Conservation (phyloP, 345 rosid species). For the Eucalyptus caleyi region DNA sequence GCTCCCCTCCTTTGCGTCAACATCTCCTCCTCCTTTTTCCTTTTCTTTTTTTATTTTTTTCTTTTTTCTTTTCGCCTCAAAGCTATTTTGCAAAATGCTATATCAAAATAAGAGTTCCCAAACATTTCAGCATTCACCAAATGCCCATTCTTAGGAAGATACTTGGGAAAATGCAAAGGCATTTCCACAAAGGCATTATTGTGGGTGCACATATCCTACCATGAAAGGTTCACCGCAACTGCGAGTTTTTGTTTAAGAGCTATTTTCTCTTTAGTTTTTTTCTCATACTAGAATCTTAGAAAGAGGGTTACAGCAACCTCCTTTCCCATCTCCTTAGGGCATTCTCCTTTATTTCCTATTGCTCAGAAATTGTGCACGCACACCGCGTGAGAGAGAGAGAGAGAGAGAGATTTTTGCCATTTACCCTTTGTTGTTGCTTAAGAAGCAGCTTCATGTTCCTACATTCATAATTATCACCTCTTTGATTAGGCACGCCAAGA, state of each 20-base stretch:
- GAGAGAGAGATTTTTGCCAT: not conserved
- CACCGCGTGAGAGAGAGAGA: not conserved
- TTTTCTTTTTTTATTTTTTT: too few species aligned
- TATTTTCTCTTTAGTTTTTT: not conserved
- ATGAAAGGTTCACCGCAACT: not conserved
- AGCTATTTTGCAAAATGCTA: too few species aligned
- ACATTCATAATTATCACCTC: conserved; percentile 98
- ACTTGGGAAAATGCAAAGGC: too few species aligned
- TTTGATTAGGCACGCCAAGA: conserved; percentile 85
- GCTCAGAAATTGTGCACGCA: not conserved
- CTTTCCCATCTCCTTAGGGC: not conserved
- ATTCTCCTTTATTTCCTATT: not conserved
- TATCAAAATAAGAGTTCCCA: too few species aligned
- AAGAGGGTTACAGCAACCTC: not conserved
- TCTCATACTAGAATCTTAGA: not conserved
- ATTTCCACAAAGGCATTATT: too few species aligned
- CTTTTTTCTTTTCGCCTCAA: too few species aligned
- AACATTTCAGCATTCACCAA: too few species aligned
- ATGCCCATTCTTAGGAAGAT: too few species aligned
- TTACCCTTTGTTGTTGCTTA: conserved; percentile 96
- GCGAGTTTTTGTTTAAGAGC: not conserved
- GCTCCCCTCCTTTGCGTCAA: too few species aligned
- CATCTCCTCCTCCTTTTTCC: too few species aligned
- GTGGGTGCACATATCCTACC: not conserved
- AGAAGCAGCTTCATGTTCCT: conserved; percentile 98